These are phyloP conservation scores for Chytriomyces sp. DNA, from an alignment of 192 early-diverging fungal species.

Conservation along the genomic window DNA sequence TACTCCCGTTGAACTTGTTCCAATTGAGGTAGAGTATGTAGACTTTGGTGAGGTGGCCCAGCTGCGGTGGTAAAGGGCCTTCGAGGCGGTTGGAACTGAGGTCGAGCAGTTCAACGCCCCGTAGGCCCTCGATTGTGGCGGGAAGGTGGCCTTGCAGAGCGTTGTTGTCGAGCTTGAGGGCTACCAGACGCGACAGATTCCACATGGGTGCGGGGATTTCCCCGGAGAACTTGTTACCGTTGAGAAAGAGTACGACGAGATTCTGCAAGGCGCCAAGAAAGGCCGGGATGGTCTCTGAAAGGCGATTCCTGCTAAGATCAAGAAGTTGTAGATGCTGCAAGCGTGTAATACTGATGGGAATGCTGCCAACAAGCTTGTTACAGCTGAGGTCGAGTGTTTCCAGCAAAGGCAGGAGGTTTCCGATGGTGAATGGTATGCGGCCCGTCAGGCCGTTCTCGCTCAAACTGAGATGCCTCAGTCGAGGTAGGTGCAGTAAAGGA, in stretches of 20 bases:
- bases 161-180: background rate
- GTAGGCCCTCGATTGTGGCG: background rate
- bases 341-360: background rate
- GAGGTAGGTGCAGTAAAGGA: background rate
- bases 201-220: background rate
- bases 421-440: background rate
- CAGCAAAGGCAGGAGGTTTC: background rate
- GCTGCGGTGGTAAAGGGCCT: background rate
- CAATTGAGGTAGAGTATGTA: background rate
- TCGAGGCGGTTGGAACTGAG: background rate
- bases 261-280: background rate
- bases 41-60: background rate
- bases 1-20: background rate
- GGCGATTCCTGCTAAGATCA: background rate
- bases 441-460: background rate
- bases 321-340: background rate
- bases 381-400: background rate
- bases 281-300: slow-evolving; percentile 2
- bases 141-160: background rate
- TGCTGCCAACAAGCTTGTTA: background rate
- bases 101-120: background rate
- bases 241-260: background rate
- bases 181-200: background rate
- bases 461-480: background rate
- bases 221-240: background rate